Percentiles rank a stretch among this genome's conserved stretches.
These are phyloP conservation scores for Durio zibethinus DNA, from an alignment of 345 rosid species.

Conservation along the genomic window DNA sequence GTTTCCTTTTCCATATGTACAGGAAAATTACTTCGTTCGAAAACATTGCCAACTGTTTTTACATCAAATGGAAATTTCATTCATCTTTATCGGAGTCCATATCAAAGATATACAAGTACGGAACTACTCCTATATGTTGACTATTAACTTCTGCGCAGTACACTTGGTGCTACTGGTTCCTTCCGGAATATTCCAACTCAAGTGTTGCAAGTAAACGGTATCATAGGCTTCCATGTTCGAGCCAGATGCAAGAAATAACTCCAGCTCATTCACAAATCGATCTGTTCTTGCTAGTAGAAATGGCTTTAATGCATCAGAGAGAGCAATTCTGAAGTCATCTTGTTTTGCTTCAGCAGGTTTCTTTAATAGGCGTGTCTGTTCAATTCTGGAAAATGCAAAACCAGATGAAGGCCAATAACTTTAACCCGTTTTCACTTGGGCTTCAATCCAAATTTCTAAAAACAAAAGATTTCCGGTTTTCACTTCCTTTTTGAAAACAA, in stretches of 20 bases:
- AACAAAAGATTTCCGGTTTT: no score
- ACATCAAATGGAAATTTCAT: not conserved
- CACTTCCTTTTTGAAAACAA: no score
- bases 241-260: constrained; percentile 73
- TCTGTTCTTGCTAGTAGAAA: constrained; percentile 57
- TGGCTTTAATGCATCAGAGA: constrained; percentile 62
- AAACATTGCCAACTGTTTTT: not conserved
- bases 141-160: constrained; percentile 28
- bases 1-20: not conserved
- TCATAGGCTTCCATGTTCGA: constrained; percentile 72
- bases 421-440: not conserved
- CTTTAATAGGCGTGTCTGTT: constrained; percentile 23
- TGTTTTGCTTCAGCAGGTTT: constrained; percentile 42
- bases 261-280: constrained; percentile 59
- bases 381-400: constrained; percentile 30
- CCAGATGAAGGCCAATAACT: not conserved
- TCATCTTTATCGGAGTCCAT: constrained; percentile 38
- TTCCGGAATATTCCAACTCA: constrained; percentile 39
- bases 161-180: constrained; percentile 11
- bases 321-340: constrained; percentile 45
- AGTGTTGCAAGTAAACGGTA: constrained; percentile 44
- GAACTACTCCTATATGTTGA: constrained; percentile 23
- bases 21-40: not conserved
- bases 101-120: constrained; percentile 51
- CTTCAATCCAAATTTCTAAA: no score